These are phyloP conservation scores for Diaporthe citrichinensis DNA, from an alignment of 2,329 filamentous ascomycete genomes.

Conservation along the genomic window DNA sequence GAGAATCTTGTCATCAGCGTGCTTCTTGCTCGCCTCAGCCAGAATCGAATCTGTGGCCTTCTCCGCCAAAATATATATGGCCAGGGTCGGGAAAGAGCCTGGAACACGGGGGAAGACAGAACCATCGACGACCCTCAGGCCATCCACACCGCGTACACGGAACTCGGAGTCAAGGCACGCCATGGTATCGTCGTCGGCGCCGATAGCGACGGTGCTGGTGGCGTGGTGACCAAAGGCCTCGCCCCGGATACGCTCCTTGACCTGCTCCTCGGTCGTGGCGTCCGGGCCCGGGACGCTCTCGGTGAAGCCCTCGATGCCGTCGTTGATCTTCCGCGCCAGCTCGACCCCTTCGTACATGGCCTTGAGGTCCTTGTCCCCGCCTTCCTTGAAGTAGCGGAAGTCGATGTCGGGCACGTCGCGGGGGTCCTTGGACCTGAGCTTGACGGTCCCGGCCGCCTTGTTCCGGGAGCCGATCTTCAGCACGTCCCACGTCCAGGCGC, in stretches of 20 bases:
- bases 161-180: slow-evolving; percentile 29
- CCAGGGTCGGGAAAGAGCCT: slow-evolving; percentile 15
- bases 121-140: slow-evolving; percentile 16
- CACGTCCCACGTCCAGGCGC: slow-evolving; percentile 54
- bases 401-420: slow-evolving; percentile 72
- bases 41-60: slow-evolving; percentile 20
- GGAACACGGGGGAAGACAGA: slow-evolving; percentile 21
- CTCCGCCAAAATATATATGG: slow-evolving; percentile 28
- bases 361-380: slow-evolving; percentile 58
- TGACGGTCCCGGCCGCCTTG: slow-evolving; percentile 69
- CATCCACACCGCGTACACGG: slow-evolving; percentile 26
- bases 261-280: neutral
- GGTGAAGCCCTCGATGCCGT: neutral
- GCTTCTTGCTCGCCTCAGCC: neutral
- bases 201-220: slow-evolving; percentile 17
- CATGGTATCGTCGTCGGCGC: slow-evolving; percentile 8
- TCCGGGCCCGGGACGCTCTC: slow-evolving; percentile 5
- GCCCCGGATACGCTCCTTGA: neutral
- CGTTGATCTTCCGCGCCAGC: slow-evolving; percentile 6
- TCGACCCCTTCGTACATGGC: slow-evolving; percentile 43
- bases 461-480: slow-evolving; percentile 63
- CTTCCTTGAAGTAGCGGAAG: slow-evolving; percentile 68
- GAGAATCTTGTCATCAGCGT: slow-evolving; percentile 41
- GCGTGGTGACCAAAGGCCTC: slow-evolving; percentile 30
- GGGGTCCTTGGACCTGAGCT: slow-evolving; percentile 71